Evolutionary conservation across 1,284 basidiomycete genomes (phyloP), one percentile per base, ranked within the genome.

Genomic region (Sanguinoderma infundibulare): DNA sequence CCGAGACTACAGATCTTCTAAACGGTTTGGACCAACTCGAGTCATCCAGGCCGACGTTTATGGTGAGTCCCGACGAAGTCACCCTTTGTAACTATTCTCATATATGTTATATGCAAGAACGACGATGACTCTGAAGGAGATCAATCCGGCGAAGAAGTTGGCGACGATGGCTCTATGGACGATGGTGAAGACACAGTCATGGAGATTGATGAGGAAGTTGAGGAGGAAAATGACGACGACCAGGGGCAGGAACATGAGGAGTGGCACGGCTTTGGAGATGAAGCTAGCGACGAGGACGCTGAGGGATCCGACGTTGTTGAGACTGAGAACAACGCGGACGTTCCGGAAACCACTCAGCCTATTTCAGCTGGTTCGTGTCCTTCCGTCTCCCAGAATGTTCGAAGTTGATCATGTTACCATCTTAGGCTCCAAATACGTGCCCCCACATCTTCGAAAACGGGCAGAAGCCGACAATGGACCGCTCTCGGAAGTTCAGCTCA

Each of bases 371-470:
- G 49, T 57, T 39, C 14, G 39, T 32, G 30, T 52, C 35, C 40
- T 10, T 15, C 35, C 35, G 15, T 30, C 20, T 60, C 22, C 30
- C 24, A 6, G 5, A 24, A 10, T 38, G 22, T 36, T 26, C 26
- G 20, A 9, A 5, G n/a, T 38, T 24, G 14, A 28, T 24, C 15
- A 17, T 28, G 3, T 14, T 30, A 3, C 24, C 35, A 39, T n/a
- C n/a, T n/a, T 39, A 61, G 46, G 51, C 30, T 74, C 80, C 35
- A 77, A 80, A 53, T 90, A 93, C 73, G 70, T 91, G 51, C 86
- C 90, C 15, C 88, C 91, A 36, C 82, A 88, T 70, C 75, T 90
- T 14, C 81, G 91, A 59, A 79, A 83, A 61, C 70, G 70, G 51
- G 69, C 77, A 52, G 61, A 70, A 50, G 62, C 66, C 32, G 67